A percentile compares a stretch with the other conserved stretches of the same genome.
These are phyloP conservation scores for Aspergillus proliferans DNA, from an alignment of 2,329 filamentous ascomycete species.

Conservation along the genomic window DNA sequence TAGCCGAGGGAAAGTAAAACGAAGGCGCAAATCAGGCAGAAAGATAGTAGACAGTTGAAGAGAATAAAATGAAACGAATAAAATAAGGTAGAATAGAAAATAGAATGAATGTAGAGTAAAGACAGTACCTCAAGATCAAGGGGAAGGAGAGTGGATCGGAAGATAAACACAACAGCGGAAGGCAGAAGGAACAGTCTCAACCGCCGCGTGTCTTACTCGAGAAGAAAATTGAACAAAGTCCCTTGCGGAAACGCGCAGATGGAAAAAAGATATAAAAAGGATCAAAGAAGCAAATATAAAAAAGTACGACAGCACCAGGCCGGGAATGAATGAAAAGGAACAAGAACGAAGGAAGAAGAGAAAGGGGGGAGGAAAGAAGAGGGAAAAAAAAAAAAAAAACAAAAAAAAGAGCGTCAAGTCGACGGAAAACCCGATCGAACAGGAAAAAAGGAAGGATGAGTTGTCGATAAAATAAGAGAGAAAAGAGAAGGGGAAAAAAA, in stretches of 20 bases:
- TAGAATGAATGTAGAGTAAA: constrained; percentile 3
- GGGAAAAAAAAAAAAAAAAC: constrained; percentile 8
- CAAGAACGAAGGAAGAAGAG: constrained; percentile 9
- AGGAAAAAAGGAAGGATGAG: constrained; percentile 1
- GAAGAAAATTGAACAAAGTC: constrained; percentile 8
- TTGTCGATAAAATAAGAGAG: constrained; percentile 2
- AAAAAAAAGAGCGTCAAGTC: constrained; percentile 3
- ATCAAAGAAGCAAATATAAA: constrained; percentile 10
- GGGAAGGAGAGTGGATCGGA: constrained; percentile 5
- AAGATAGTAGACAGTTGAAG: not conserved
- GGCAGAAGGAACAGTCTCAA: constrained; percentile 3
- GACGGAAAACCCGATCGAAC: not conserved
- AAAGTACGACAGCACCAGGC: constrained; percentile 21
- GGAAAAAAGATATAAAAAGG: not conserved
- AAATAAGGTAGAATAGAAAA: not conserved
- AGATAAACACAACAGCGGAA: not conserved
- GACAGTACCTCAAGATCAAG: constrained; percentile 1
- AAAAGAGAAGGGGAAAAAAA: constrained; percentile 4
- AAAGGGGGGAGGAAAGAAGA: constrained; percentile 15
- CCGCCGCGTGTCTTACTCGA: not conserved
- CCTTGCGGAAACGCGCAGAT: constrained; percentile 10
- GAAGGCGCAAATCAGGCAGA: no score
- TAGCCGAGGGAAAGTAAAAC: not conserved
- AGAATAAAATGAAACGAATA: not conserved
- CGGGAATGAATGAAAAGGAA: constrained; percentile 12